Evolutionary conservation across 1,284 basidiomycete genomes (phyloP).

Genomic region (Ganoderma multipileum): DNA sequence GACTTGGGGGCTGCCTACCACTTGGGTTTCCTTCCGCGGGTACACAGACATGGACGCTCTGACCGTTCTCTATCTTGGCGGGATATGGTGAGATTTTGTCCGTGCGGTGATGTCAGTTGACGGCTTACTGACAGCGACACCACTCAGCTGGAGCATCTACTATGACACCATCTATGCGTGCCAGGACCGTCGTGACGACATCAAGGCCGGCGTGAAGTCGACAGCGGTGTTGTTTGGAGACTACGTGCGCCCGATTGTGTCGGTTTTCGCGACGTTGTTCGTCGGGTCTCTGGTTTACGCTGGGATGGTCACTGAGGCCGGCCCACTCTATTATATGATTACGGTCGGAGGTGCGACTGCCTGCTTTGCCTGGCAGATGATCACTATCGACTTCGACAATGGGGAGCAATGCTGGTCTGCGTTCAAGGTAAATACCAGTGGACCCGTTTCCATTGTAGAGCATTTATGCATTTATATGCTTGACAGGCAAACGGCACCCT

Average conservation of each 20-base stretch:
- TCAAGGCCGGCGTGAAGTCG: constrained; percentile 8
- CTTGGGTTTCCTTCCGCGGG: constrained; percentile 1
- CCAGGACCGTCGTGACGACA: constrained; percentile 9
- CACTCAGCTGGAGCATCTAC: constrained; percentile 8
- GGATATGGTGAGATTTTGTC: not conserved
- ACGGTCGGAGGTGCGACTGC: constrained; percentile 11
- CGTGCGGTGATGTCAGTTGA: not conserved
- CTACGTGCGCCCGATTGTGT: constrained; percentile 3
- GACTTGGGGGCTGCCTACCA: constrained; percentile 2
- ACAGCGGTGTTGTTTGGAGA: constrained; percentile 11
- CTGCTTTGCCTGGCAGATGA: constrained; percentile 18
- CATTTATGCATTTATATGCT: not conserved
- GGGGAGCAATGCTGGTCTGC: constrained; percentile 9
- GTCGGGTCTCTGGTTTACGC: constrained; percentile 4
- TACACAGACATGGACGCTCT: not conserved
- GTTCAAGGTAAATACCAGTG: constrained; percentile 8
- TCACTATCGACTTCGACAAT: constrained; percentile 16
- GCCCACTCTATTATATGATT: constrained; percentile 9
- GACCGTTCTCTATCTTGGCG: not conserved
- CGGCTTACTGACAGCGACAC: not conserved
- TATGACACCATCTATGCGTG: constrained; percentile 14
- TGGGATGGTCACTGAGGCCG: constrained; percentile 5
- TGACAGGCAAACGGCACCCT: constrained; percentile 43
- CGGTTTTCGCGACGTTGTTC: constrained; percentile 2
- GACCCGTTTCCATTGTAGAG: not conserved